Percentiles rank a stretch among this genome's conserved stretches.
Evolutionary conservation across 345 rosid species (phyloP).

Genomic region (Isatis tinctoria): DNA sequence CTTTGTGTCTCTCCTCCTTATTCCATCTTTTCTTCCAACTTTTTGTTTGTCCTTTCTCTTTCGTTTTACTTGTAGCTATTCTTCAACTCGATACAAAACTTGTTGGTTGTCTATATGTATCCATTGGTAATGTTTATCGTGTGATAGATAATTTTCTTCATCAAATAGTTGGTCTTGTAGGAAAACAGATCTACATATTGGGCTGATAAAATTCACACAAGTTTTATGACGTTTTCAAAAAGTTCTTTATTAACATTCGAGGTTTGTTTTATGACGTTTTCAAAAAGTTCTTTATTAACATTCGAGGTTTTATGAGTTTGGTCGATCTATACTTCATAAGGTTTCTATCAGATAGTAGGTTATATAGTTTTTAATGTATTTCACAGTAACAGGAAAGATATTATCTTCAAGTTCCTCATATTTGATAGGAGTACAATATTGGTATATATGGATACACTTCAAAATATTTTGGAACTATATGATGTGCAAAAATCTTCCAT

Average conservation of each 20-base stretch:
- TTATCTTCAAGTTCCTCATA: background rate
- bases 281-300: background rate
- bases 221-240: background rate
- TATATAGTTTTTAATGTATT: background rate
- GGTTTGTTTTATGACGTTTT: background rate
- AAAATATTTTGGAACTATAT: background rate
- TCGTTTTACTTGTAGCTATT: background rate
- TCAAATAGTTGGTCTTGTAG: background rate
- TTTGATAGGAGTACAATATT: background rate
- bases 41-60: background rate
- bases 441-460: background rate
- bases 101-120: background rate
- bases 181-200: slow-evolving; percentile 5
- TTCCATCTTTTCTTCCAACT: background rate
- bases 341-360: background rate
- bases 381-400: background rate
- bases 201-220: background rate
- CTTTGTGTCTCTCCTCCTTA: slow-evolving; percentile 2
- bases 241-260: background rate
- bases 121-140: background rate
- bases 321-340: background rate
- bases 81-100: background rate
- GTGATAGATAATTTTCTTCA: background rate
- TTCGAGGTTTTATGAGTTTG: background rate
- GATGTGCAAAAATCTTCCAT: slow-evolving; percentile 35